Percentiles rank a stretch among this genome's conserved stretches.
These are phyloP conservation scores for Plasmodium berghei DNA, from an alignment of 169 alveolate species.

Conservation along the genomic window DNA sequence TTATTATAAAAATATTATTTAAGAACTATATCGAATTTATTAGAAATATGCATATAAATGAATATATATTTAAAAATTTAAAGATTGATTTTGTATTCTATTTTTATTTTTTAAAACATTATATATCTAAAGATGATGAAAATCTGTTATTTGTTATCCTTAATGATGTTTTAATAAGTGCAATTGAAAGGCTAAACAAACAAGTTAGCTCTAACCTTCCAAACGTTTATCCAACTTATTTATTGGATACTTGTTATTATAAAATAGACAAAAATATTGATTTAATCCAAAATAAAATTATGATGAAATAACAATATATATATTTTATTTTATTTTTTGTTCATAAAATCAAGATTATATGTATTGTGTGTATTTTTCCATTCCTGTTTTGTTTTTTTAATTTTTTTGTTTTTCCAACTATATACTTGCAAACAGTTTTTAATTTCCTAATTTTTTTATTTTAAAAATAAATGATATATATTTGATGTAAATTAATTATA, in stretches of 20 bases:
- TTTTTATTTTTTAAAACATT: conserved; percentile 52
- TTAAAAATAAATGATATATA: no score
- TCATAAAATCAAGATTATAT: no score
- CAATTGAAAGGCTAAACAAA: conserved; percentile 13
- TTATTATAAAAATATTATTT: conserved; percentile 65
- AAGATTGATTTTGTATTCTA: conserved; percentile 59
- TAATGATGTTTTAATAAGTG: conserved; percentile 67
- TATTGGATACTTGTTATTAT: not conserved
- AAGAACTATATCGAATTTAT: conserved; percentile 62
- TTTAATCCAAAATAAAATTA: no score
- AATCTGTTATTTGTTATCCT: conserved; percentile 64
- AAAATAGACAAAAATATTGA: no score
- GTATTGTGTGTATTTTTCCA: no score
- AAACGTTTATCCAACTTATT: not conserved
- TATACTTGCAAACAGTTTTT: no score
- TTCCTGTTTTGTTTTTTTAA: no score
- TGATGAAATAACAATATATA: no score
- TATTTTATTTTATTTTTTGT: no score
- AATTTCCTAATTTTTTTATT: no score
- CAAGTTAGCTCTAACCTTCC: not conserved
- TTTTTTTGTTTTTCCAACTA: no score
- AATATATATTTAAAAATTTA: conserved; percentile 23
- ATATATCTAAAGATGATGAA: conserved; percentile 73
- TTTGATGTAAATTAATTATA: no score
- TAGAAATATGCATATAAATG: conserved; percentile 53